Percentiles rank a stretch among this genome's conserved stretches.
phyloP scores from a whole-genome alignment of 1,284 basidiomycete genomes.

The Athelia psychrophila region DNA sequence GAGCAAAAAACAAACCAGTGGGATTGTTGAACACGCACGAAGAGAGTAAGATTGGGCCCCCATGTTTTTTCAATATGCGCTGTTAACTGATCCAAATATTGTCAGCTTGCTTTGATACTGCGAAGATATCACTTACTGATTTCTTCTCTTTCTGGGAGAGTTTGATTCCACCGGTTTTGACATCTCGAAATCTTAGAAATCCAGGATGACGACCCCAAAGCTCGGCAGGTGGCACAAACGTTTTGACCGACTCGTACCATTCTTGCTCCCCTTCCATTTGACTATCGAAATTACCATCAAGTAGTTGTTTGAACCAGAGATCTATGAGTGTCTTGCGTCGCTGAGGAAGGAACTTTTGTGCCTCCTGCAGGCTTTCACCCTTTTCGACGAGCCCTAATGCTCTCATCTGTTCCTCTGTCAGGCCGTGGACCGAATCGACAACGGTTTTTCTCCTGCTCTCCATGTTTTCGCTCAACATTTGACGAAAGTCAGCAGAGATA shows the following conservation, averaged over 20 bases:
- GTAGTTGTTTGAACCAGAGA: background rate
- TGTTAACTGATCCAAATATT: background rate
- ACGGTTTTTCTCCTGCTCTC: background rate
- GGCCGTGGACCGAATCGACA: background rate
- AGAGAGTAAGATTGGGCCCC: slow-evolving; percentile 9
- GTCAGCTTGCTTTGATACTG: background rate
- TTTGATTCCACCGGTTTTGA: background rate
- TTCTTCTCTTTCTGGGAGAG: background rate
- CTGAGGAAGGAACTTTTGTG: background rate
- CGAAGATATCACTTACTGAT: background rate
- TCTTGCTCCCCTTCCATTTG: slow-evolving; percentile 4
- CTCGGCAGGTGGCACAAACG: slow-evolving; percentile 10
- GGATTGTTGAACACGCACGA: slow-evolving; percentile 1
- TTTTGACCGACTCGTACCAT: slow-evolving; percentile 9
- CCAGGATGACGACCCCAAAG: slow-evolving; percentile 9
- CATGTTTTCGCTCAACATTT: background rate
- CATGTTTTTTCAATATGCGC: slow-evolving; percentile 6
- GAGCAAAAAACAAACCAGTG: background rate
- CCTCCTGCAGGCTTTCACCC: background rate
- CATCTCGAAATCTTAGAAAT: slow-evolving; percentile 2
- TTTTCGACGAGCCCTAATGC: background rate
- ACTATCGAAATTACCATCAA: background rate
- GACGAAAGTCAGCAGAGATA: background rate
- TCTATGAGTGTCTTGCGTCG: background rate
- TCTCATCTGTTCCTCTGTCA: background rate